These are phyloP conservation scores for Obelidium mucronatum DNA, from an alignment of 192 early-diverging fungal genomes.

Conservation along the genomic window DNA sequence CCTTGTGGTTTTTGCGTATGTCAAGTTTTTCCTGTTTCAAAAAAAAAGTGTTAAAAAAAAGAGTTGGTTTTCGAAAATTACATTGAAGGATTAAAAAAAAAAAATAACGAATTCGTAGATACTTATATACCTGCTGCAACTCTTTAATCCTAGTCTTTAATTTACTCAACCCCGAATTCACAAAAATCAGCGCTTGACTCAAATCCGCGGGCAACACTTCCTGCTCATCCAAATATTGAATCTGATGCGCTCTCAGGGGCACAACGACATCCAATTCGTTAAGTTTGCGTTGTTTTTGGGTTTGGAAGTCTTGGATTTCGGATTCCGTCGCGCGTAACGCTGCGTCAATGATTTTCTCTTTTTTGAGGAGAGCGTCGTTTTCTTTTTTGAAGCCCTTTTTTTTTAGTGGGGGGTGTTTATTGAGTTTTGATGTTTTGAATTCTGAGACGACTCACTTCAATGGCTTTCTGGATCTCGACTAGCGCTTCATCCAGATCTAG, in stretches of 20 bases:
- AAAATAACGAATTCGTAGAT: background rate
- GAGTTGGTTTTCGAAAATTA: background rate
- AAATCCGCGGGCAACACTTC: conserved; percentile 56
- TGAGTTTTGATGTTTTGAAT: background rate
- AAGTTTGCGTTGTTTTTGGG: conserved; percentile 69
- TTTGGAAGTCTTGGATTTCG: conserved; percentile 75
- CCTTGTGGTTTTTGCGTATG: conserved; percentile 65
- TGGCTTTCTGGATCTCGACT: conserved; percentile 66
- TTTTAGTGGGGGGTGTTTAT: too few species aligned
- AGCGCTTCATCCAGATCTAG: conserved; percentile 66
- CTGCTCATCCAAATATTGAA: conserved; percentile 57
- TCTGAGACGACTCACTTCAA: conserved; percentile 51
- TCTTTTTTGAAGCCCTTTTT: conserved; percentile 64
- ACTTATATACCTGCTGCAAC: conserved; percentile 56
- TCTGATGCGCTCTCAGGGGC: conserved; percentile 62
- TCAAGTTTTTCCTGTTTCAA: conserved; percentile 64
- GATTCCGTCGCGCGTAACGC: conserved; percentile 55
- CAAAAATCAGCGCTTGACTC: conserved; percentile 58
- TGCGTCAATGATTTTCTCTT: conserved; percentile 65
- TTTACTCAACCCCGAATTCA: conserved; percentile 56
- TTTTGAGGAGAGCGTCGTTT: conserved; percentile 66
- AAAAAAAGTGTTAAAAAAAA: too few species aligned
- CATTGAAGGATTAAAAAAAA: conserved; percentile 14
- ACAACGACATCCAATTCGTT: conserved; percentile 70
- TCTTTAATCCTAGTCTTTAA: conserved; percentile 62